These are phyloP conservation scores for Gamarada debralockiae DNA, from an alignment of 495 filamentous ascomycete species.

Conservation along the genomic window DNA sequence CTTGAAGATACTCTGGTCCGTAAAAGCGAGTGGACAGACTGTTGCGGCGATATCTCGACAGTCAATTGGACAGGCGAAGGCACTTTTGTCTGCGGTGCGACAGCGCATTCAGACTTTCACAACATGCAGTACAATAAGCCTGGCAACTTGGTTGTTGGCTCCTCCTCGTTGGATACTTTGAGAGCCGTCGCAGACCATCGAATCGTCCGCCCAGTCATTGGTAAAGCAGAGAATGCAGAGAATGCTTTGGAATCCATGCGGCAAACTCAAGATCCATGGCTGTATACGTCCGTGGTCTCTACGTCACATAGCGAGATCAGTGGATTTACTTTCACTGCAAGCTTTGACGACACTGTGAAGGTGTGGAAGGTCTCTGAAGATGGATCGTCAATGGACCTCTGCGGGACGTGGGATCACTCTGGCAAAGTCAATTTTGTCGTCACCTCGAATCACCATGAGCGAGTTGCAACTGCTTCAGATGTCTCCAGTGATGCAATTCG, in stretches of 20 bases:
- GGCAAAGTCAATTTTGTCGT: slow-evolving; percentile 71
- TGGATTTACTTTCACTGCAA: slow-evolving; percentile 64
- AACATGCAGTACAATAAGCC: slow-evolving; percentile 83
- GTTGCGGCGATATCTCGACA: slow-evolving; percentile 56
- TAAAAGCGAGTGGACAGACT: slow-evolving; percentile 46
- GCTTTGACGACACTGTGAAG: slow-evolving; percentile 78
- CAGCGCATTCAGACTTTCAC: slow-evolving; percentile 66
- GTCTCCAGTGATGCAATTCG: slow-evolving; percentile 42
- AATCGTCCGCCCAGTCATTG: slow-evolving; percentile 43
- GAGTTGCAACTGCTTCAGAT: slow-evolving; percentile 49
- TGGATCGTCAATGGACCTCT: slow-evolving; percentile 32
- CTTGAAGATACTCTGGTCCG: slow-evolving; percentile 42
- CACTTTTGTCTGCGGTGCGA: slow-evolving; percentile 60
- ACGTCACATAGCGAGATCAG: slow-evolving; percentile 62
- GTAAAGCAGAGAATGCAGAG: slow-evolving; percentile 20
- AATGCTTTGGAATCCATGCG: slow-evolving; percentile 55
- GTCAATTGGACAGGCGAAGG: slow-evolving; percentile 51
- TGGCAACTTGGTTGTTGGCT: slow-evolving; percentile 73
- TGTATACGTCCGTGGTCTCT: slow-evolving; percentile 76
- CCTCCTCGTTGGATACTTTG: slow-evolving; percentile 48
- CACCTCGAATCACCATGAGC: slow-evolving; percentile 41
- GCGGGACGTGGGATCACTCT: slow-evolving; percentile 56
- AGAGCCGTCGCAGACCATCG: slow-evolving; percentile 69
- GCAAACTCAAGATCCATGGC: slow-evolving; percentile 59
- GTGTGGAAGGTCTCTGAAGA: slow-evolving; percentile 56